These are phyloP conservation scores for Limnanthes douglasii DNA, from an alignment of 345 rosid species.

Conservation along the genomic window DNA sequence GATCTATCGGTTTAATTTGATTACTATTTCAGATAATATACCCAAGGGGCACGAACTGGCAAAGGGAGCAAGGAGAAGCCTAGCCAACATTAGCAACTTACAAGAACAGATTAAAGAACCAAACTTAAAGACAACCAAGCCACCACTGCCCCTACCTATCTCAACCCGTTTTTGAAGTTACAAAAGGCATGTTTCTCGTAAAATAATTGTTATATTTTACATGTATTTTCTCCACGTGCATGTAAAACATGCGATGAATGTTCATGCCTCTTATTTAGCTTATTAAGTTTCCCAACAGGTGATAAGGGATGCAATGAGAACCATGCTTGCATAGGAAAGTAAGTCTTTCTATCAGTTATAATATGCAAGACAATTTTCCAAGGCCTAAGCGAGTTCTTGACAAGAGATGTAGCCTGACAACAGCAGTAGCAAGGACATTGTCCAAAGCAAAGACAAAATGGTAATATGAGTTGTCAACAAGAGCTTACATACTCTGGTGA, in stretches of 20 bases:
- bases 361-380: conserved; percentile 45
- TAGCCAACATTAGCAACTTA: conserved; percentile 46
- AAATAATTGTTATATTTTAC: background rate
- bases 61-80: conserved; percentile 23
- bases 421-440: conserved; percentile 55
- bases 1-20: too few species aligned
- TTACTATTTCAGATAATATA: too few species aligned
- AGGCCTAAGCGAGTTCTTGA: conserved; percentile 31
- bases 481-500: conserved; percentile 71
- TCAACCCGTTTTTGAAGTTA: conserved; percentile 21
- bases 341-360: conserved; percentile 61
- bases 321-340: conserved; percentile 80
- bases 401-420: conserved; percentile 49
- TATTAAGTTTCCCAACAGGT: conserved; percentile 19
- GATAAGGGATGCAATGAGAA: conserved; percentile 50
- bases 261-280: conserved; percentile 4
- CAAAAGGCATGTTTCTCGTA: conserved; percentile 21
- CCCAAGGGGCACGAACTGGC: too few species aligned
- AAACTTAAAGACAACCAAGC: conserved; percentile 18
- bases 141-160: conserved; percentile 11
- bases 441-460: conserved; percentile 69
- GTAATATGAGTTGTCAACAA: conserved; percentile 51
- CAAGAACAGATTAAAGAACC: conserved; percentile 11
- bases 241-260: too few species aligned
- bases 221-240: background rate